Conservation (phyloP, 768 basidiomycete species). For the Kwoniella mangroviensis region DNA sequence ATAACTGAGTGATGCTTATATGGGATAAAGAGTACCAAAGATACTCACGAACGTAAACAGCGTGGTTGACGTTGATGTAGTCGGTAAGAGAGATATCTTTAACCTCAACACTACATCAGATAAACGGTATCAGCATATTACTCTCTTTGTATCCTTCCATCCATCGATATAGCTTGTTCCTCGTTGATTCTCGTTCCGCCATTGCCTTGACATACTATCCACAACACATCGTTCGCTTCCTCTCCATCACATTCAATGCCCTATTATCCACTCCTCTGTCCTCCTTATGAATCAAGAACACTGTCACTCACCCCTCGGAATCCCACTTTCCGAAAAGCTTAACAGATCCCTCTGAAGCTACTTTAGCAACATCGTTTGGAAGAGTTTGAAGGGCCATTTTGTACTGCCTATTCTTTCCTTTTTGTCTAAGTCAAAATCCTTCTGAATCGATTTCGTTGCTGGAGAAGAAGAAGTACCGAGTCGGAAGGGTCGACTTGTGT, state of each 20-base stretch:
- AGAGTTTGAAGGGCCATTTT: conserved; percentile 48
- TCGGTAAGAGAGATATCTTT: conserved; percentile 99
- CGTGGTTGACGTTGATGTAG: conserved; percentile 98
- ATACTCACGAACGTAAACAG: conserved; percentile 77
- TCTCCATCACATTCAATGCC: not conserved
- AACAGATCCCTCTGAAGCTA: conserved; percentile 63
- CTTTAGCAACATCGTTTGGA: conserved; percentile 58
- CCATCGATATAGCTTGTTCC: not conserved
- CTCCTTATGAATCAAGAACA: not conserved
- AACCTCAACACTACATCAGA: conserved; percentile 78
- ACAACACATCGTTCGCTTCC: too few species aligned
- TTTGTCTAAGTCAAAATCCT: conserved; percentile 3
- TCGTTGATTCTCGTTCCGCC: not conserved
- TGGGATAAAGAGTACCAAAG: too few species aligned
- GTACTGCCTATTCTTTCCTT: conserved; percentile 6
- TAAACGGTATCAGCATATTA: conserved; percentile 16
- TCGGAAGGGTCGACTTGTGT: conserved; percentile 13
- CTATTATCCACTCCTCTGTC: not conserved
- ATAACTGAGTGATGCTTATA: not conserved
- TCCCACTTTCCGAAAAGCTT: conserved; percentile 99
- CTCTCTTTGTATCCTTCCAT: not conserved
- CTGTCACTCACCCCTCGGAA: conserved; percentile 80
- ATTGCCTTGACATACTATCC: not conserved
- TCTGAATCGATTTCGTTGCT: conserved; percentile 9
- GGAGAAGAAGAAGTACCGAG: not conserved